A percentile compares a stretch with the other conserved stretches of the same genome.
Evolutionary conservation across 176 grass and related monocot species (phyloP).

Genomic region (Aechmea fasciata): DNA sequence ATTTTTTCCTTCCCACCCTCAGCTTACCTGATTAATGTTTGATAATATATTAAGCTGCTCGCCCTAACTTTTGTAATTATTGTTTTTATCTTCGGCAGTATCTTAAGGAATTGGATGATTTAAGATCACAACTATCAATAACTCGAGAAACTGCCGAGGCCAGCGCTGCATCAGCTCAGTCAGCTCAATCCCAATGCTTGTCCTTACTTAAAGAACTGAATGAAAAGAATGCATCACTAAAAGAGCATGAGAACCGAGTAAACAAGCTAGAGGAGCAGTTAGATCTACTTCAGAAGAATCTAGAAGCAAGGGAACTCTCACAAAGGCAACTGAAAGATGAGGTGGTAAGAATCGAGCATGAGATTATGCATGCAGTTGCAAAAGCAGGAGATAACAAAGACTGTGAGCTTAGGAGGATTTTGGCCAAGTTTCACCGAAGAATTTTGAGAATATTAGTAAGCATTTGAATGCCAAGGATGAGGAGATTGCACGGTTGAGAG

Average conservation of each 20-base stretch:
- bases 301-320: conserved; percentile 58
- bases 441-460: conserved; percentile 66
- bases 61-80: not conserved
- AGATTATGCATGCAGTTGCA: conserved; percentile 59
- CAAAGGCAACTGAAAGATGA: conserved; percentile 68
- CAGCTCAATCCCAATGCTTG: conserved; percentile 52
- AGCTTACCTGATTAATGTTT: too few species aligned
- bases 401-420: conserved; percentile 55
- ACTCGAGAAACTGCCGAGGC: conserved; percentile 69
- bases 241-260: conserved; percentile 64
- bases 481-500: conserved; percentile 66
- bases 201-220: conserved; percentile 58
- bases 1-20: too few species aligned
- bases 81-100: conserved; percentile 35
- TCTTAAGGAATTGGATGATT: conserved; percentile 50
- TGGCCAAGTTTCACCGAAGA: conserved; percentile 68
- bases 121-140: conserved; percentile 48
- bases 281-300: conserved; percentile 56
- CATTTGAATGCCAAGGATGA: conserved; percentile 67
- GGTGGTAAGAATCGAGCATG: conserved; percentile 48
- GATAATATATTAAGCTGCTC: too few species aligned
- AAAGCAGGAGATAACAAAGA: conserved; percentile 50
- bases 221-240: conserved; percentile 50
- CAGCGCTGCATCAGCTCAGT: conserved; percentile 64
- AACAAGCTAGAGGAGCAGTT: conserved; percentile 63